phyloP scores from a whole-genome alignment of 352 stramenopile genomes.

The Globisporangium spinosum region DNA sequence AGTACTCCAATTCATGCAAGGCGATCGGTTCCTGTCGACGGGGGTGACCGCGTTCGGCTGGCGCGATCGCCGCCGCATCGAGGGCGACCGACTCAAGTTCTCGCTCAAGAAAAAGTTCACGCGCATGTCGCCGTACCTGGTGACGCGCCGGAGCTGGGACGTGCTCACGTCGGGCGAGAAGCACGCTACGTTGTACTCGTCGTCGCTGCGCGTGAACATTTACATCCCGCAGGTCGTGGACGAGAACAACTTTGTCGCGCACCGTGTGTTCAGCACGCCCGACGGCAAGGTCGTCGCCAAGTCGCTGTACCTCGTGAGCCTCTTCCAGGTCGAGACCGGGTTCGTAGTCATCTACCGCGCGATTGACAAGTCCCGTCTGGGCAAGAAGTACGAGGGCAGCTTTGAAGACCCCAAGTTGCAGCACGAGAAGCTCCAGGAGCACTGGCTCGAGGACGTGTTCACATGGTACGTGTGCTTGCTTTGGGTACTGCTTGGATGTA shows the following conservation, averaged over 20 bases:
- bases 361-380: slow-evolving; percentile 23
- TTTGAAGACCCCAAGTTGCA: slow-evolving; percentile 2
- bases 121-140: slow-evolving; percentile 12
- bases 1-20: slow-evolving; percentile 38
- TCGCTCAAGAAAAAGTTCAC: slow-evolving; percentile 31
- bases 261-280: slow-evolving; percentile 37
- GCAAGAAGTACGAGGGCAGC: neutral
- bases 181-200: slow-evolving; percentile 38
- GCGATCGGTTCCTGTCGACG: slow-evolving; percentile 30
- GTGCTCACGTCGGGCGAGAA: slow-evolving; percentile 18
- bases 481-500: neutral
- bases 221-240: slow-evolving; percentile 47
- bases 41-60: slow-evolving; percentile 32
- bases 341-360: slow-evolving; percentile 47
- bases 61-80: slow-evolving; percentile 25
- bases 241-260: slow-evolving; percentile 58
- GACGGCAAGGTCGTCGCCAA: slow-evolving; percentile 27
- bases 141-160: slow-evolving; percentile 25
- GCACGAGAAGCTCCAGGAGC: neutral
- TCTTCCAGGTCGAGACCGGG: slow-evolving; percentile 32
- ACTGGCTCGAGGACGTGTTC: slow-evolving; percentile 66
- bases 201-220: slow-evolving; percentile 37
- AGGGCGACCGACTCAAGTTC: slow-evolving; percentile 28
- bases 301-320: slow-evolving; percentile 45
- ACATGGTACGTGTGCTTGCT: slow-evolving; percentile 33